These are phyloP conservation scores for Tolypocladium sp. DNA, from an alignment of 2,329 filamentous ascomycete genomes.

Conservation along the genomic window DNA sequence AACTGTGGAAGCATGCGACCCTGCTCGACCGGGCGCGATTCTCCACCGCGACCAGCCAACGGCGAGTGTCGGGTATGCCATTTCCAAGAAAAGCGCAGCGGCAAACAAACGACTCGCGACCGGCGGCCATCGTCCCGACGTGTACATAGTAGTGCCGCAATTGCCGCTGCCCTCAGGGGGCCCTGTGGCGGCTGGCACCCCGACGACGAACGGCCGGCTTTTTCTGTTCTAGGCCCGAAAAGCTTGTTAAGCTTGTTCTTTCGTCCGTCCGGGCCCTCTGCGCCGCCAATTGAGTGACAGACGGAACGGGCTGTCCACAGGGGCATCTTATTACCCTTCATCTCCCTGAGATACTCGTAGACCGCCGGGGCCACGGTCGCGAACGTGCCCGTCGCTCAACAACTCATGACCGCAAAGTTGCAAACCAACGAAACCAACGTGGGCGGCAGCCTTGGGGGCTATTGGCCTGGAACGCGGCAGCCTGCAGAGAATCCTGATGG, in stretches of 20 bases:
- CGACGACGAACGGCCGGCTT: neutral
- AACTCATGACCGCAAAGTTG: neutral
- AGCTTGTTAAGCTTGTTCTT: neutral
- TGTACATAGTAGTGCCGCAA: neutral
- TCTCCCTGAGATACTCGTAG: neutral
- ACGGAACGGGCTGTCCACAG: neutral
- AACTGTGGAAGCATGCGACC: neutral
- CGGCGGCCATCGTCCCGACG: neutral
- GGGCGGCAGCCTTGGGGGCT: neutral
- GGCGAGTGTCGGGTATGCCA: neutral
- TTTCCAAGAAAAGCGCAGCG: neutral
- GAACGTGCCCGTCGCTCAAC: neutral
- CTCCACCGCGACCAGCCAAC: neutral
- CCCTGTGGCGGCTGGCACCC: neutral
- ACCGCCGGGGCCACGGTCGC: neutral
- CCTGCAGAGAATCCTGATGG: neutral
- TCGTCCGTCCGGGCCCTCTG: neutral
- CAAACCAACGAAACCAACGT: neutral
- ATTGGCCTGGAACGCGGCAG: neutral
- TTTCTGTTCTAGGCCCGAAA: neutral
- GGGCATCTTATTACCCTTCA: neutral
- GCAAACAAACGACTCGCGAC: neutral
- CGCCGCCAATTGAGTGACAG: neutral
- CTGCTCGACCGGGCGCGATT: neutral
- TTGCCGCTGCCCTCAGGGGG: neutral